phyloP scores from a whole-genome alignment of 1,139 yeast species.

The Saccharomycopsis crataegensis region DNA sequence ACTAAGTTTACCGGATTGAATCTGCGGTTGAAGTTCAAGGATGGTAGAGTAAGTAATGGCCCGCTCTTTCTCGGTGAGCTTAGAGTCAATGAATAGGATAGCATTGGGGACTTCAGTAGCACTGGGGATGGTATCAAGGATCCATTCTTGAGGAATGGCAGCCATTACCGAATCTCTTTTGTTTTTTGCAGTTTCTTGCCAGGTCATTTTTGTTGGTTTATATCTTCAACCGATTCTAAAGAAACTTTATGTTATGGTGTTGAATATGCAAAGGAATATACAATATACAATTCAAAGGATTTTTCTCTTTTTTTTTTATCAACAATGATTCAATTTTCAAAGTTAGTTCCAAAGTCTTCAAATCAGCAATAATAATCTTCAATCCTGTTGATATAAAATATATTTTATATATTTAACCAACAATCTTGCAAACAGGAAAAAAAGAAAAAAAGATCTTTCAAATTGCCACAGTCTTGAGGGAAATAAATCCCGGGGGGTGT shows the following conservation, averaged over 20 bases:
- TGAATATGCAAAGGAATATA: no score
- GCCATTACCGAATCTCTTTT: conserved; percentile 21
- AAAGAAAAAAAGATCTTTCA: neutral
- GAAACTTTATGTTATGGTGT: no score
- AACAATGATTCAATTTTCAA: no score
- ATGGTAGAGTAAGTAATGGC: conserved; percentile 33
- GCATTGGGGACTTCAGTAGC: conserved; percentile 29
- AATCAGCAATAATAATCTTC: no score
- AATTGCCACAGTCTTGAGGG: no score
- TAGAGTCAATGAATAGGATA: conserved; percentile 30
- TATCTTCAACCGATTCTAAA: no score
- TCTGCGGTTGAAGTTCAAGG: conserved; percentile 25
- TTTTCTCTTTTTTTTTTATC: no score
- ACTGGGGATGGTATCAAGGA: conserved; percentile 22
- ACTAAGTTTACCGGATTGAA: conserved; percentile 25
- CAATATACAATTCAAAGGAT: no score
- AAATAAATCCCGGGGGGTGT: no score
- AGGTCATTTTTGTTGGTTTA: no score
- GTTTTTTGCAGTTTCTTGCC: conserved; percentile 23
- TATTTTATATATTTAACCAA: neutral
- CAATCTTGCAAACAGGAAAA: neutral
- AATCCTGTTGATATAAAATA: no score
- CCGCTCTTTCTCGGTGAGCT: conserved; percentile 28
- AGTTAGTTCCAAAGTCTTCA: no score
- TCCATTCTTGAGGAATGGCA: conserved; percentile 26